Percentiles rank a stretch among this genome's conserved stretches.
Conservation (phyloP, 2,329 filamentous ascomycete species). For the Pseudonectria foliicola region DNA sequence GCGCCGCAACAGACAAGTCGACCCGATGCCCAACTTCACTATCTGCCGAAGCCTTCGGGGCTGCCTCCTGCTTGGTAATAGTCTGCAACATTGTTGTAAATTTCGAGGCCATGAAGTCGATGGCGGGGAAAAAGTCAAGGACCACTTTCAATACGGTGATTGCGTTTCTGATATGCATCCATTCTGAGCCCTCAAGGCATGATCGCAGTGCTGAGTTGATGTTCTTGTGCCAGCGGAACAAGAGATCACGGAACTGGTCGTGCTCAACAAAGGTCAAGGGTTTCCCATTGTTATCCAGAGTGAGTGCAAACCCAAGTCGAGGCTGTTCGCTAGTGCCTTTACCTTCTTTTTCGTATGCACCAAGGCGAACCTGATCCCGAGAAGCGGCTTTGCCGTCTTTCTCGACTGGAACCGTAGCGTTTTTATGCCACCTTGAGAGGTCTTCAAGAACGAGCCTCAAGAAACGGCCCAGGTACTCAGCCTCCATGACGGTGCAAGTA, state of each 20-base stretch:
- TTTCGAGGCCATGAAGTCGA: slow-evolving; percentile 77
- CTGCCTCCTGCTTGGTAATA: slow-evolving; percentile 56
- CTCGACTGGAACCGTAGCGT: slow-evolving; percentile 48
- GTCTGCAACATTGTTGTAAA: slow-evolving; percentile 57
- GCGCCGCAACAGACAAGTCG: slow-evolving; percentile 69
- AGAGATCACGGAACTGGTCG: slow-evolving; percentile 74
- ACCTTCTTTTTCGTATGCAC: slow-evolving; percentile 78
- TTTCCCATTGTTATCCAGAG: slow-evolving; percentile 58
- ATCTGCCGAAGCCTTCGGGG: slow-evolving; percentile 38
- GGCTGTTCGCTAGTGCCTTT: slow-evolving; percentile 39
- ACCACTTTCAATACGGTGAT: slow-evolving; percentile 82
- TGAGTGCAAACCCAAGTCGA: slow-evolving; percentile 72
- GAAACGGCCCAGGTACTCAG: slow-evolving; percentile 88
- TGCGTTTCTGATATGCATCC: slow-evolving; percentile 96
- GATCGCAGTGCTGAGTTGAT: slow-evolving; percentile 72
- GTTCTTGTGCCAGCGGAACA: slow-evolving; percentile 87
- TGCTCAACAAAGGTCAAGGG: slow-evolving; percentile 69
- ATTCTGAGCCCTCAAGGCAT: slow-evolving; percentile 77
- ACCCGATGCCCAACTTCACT: slow-evolving; percentile 54
- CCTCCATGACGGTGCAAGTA: slow-evolving; percentile 81
- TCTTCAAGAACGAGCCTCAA: slow-evolving; percentile 75
- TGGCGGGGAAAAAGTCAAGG: slow-evolving; percentile 74
- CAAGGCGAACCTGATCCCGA: slow-evolving; percentile 50
- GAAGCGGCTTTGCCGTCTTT: slow-evolving; percentile 24
- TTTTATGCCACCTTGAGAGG: slow-evolving; percentile 75